Percentiles rank a stretch among this genome's conserved stretches.
Evolutionary conservation across 306 rosid species (phyloP).

Genomic region (Albizia julibrissin): DNA sequence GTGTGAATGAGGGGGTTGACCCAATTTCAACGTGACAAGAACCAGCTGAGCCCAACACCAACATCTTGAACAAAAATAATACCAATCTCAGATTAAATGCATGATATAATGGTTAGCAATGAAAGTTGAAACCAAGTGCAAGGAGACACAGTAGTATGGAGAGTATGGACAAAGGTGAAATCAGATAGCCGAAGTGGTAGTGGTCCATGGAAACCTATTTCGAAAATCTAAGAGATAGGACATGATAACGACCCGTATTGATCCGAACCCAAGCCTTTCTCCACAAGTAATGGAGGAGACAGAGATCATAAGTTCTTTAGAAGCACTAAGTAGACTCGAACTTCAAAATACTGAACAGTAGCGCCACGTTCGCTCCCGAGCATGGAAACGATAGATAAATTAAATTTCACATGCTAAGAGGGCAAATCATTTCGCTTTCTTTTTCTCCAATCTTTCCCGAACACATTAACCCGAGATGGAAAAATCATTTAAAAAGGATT

Average conservation of each 20-base stretch:
- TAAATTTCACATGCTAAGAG: not conserved
- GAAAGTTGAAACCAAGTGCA: slow-evolving; percentile 31
- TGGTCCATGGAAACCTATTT: slow-evolving; percentile 63
- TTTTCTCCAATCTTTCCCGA: slow-evolving; percentile 4
- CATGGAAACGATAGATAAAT: not conserved
- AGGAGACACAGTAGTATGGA: slow-evolving; percentile 26
- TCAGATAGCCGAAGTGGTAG: slow-evolving; percentile 37
- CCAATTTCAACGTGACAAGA: slow-evolving; percentile 33
- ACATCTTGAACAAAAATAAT: slow-evolving; percentile 8
- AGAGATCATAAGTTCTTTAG: slow-evolving; percentile 43
- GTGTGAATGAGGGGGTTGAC: slow-evolving; percentile 20
- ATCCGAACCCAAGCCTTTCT: slow-evolving; percentile 26
- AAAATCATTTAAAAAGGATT: not conserved
- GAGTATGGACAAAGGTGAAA: slow-evolving; percentile 43
- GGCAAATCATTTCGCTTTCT: not conserved
- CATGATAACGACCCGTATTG: slow-evolving; percentile 33
- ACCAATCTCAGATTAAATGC: not conserved
- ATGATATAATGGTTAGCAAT: not conserved
- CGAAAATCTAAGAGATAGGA: slow-evolving; percentile 51
- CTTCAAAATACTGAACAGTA: slow-evolving; percentile 37
- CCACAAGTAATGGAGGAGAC: slow-evolving; percentile 43
- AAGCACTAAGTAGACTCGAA: slow-evolving; percentile 29
- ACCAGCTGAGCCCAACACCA: slow-evolving; percentile 9
- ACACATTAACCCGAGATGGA: not conserved
- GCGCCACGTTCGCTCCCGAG: slow-evolving; percentile 32